phyloP scores from a whole-genome alignment of 2,329 filamentous ascomycete species.

The Neofusicoccum ribis region DNA sequence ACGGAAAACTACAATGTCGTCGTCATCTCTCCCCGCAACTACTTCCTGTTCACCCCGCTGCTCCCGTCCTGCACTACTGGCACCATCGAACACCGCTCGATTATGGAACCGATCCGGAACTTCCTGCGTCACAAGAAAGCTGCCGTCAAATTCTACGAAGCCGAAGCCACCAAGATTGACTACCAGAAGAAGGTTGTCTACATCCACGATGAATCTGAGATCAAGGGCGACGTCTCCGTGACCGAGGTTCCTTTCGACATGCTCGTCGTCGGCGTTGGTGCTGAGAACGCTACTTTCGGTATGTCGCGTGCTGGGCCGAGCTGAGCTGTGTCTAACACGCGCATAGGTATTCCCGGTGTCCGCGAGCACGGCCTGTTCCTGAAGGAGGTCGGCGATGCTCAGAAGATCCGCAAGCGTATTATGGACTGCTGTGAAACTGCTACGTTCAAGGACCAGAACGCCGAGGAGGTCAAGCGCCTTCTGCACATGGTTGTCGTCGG shows the following conservation, averaged over 20 bases:
- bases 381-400: constrained; percentile 96
- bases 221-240: constrained; percentile 78
- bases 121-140: constrained; percentile 95
- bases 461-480: constrained; percentile 86
- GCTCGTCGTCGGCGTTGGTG: constrained; percentile 94
- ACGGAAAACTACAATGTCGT: constrained; percentile 99
- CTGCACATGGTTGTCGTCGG: constrained; percentile 91
- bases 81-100: constrained; percentile 96
- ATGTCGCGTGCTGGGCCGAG: constrained; percentile 27
- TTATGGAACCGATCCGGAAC: constrained; percentile 98
- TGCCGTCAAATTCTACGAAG: constrained; percentile 95
- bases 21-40: constrained; percentile 97
- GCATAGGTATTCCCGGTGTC: constrained; percentile 79
- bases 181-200: constrained; percentile 84
- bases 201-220: constrained; percentile 88
- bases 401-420: constrained; percentile 95
- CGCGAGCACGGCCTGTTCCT: constrained; percentile 95
- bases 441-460: constrained; percentile 92
- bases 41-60: constrained; percentile 98
- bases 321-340: constrained; percentile 2
- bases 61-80: constrained; percentile 97
- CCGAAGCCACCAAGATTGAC: constrained; percentile 93
- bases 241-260: constrained; percentile 97
- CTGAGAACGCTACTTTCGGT: constrained; percentile 98
- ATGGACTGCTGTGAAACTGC: constrained; percentile 99